These are phyloP conservation scores for Emiliania huxleyi DNA, from an alignment of 78 protist species.

Conservation along the genomic window DNA sequence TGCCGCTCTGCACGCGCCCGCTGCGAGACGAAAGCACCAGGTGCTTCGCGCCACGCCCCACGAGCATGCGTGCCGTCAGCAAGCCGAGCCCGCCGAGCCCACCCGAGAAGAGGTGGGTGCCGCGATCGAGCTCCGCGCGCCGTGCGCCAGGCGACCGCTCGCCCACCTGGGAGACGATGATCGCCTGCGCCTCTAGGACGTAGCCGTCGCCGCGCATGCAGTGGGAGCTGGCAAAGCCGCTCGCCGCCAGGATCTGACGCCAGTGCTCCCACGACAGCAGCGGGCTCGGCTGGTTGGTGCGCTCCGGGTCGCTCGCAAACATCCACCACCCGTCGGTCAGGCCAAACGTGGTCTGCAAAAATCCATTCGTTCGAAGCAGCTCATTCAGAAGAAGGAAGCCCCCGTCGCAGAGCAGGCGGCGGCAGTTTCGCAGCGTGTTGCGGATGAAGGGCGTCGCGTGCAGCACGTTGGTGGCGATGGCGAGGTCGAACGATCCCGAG, in stretches of 20 bases:
- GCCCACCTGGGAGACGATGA: not conserved
- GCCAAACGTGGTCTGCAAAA: not conserved
- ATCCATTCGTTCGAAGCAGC: not conserved
- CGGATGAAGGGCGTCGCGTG: not conserved
- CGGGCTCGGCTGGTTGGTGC: not conserved
- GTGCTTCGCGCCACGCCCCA: not conserved
- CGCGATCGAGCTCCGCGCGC: no score
- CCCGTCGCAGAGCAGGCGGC: not conserved
- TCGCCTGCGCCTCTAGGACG: not conserved
- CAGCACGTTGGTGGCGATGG: not conserved
- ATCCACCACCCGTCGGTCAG: conserved; percentile 7
- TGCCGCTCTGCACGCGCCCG: not conserved
- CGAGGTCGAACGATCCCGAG: not conserved
- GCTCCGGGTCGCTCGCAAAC: not conserved
- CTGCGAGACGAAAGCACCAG: not conserved
- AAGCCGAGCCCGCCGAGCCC: not conserved
- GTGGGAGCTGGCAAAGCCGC: not conserved
- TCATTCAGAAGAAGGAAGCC: not conserved
- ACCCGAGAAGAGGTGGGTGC: not conserved
- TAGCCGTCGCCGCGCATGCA: not conserved
- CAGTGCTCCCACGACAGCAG: not conserved
- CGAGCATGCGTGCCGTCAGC: not conserved
- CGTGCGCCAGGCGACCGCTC: no score
- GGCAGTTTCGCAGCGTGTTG: not conserved
- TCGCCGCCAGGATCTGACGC: not conserved